A percentile compares a stretch with the other conserved stretches of the same genome.
Conservation (phyloP, 148 eudicot genomes). For the Chenopodium suecicum region DNA sequence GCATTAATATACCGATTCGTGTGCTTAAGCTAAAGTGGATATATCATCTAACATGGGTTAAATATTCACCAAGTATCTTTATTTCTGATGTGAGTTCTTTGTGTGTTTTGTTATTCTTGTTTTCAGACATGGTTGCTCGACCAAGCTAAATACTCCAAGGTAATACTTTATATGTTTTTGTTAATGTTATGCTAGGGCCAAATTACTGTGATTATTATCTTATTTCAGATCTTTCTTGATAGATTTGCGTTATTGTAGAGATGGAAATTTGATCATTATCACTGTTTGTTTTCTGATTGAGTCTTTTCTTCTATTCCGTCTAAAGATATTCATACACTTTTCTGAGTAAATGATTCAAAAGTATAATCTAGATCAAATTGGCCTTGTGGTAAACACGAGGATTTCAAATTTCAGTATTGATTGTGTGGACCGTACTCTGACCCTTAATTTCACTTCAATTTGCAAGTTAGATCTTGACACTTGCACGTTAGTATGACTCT, state of each 20-base stretch:
- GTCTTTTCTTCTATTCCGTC: background rate
- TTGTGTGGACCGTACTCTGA: too few species aligned
- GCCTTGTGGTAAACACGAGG: background rate
- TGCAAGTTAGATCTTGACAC: too few species aligned
- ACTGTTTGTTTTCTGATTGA: background rate
- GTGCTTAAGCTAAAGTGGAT: background rate
- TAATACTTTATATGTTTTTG: constrained; percentile 20
- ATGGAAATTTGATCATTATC: background rate
- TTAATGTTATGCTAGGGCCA: background rate
- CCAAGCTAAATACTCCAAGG: constrained; percentile 84
- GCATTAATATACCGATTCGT: background rate
- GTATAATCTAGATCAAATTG: background rate
- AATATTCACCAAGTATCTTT: constrained; percentile 1
- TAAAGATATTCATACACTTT: too few species aligned
- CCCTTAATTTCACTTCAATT: too few species aligned
- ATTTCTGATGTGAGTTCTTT: constrained; percentile 8
- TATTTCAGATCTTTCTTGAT: background rate
- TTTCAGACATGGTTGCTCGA: constrained; percentile 87
- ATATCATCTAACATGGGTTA: background rate
- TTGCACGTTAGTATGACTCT: too few species aligned
- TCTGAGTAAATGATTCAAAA: background rate
- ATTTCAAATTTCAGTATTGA: background rate
- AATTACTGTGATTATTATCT: background rate
- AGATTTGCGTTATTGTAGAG: background rate
- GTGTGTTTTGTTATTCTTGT: constrained; percentile 2